These are phyloP conservation scores for Leccinum huronense DNA, from an alignment of 1,284 basidiomycete genomes.

Conservation along the genomic window DNA sequence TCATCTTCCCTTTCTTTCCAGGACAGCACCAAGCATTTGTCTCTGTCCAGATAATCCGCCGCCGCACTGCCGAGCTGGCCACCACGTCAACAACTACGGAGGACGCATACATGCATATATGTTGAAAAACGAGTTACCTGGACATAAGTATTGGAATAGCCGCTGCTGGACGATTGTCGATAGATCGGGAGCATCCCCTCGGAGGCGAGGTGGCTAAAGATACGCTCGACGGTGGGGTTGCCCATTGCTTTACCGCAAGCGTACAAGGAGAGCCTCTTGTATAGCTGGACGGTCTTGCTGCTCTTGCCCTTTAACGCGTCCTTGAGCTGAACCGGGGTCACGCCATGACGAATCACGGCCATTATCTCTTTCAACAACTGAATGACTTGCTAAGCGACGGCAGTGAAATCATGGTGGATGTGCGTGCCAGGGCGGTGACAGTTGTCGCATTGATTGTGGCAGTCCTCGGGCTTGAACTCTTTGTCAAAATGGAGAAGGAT, in stretches of 20 bases:
- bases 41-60: conserved; percentile 25
- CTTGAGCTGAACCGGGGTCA: conserved; percentile 50
- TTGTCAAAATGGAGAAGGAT: conserved; percentile 79
- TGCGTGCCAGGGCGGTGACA: conserved; percentile 51
- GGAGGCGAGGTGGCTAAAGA: conserved; percentile 52
- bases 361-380: conserved; percentile 51
- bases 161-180: conserved; percentile 40
- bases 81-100: conserved; percentile 7
- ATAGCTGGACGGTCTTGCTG: conserved; percentile 43
- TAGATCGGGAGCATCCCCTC: conserved; percentile 41
- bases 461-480: conserved; percentile 56
- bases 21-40: conserved; percentile 22
- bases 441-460: conserved; percentile 72
- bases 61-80: conserved; percentile 27
- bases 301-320: conserved; percentile 66
- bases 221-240: conserved; percentile 56
- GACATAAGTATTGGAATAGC: conserved; percentile 31
- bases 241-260: conserved; percentile 54
- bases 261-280: conserved; percentile 49
- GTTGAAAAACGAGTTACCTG: conserved; percentile 18
- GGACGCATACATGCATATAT: background rate
- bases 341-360: conserved; percentile 33
- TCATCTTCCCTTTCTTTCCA: conserved; percentile 29
- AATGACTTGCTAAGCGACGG: conserved; percentile 48
- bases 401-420: conserved; percentile 52